phyloP scores from a whole-genome alignment of 495 filamentous ascomycete genomes.

The Clohesyomyces aquaticus region DNA sequence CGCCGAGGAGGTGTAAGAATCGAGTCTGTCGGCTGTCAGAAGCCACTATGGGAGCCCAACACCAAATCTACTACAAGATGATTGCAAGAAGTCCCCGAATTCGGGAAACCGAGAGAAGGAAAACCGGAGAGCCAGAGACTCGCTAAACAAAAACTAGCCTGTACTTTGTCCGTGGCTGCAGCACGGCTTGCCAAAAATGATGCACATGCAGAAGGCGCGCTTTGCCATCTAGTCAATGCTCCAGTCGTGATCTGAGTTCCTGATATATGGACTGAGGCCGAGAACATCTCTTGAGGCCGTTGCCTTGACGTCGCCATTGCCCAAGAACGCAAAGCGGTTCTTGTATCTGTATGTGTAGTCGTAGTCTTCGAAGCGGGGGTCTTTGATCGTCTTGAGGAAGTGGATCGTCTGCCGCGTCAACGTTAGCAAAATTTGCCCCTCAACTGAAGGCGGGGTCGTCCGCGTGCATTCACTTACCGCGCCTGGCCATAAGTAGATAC shows the following conservation, averaged over 20 bases:
- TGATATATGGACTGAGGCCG: constrained; percentile 49
- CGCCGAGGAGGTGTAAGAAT: neutral
- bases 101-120: neutral
- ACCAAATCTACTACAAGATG: constrained; percentile 7
- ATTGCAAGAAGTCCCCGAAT: neutral
- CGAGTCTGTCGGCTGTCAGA: neutral
- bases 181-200: neutral
- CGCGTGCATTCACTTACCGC: constrained; percentile 37
- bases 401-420: constrained; percentile 43
- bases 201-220: neutral
- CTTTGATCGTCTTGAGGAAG: constrained; percentile 49
- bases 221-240: constrained; percentile 27
- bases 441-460: constrained; percentile 17
- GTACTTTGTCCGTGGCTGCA: neutral
- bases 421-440: constrained; percentile 28
- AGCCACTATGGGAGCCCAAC: constrained; percentile 7
- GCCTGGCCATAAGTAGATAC: constrained; percentile 49
- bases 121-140: neutral
- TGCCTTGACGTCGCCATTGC: constrained; percentile 51
- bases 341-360: constrained; percentile 47
- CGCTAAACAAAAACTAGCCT: neutral
- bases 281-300: constrained; percentile 42
- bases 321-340: constrained; percentile 49
- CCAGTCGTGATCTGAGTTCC: constrained; percentile 43
- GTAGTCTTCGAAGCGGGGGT: constrained; percentile 48